These are phyloP conservation scores for Stygiomarasmius scandens DNA, from an alignment of 1,284 basidiomycete genomes.

Conservation along the genomic window DNA sequence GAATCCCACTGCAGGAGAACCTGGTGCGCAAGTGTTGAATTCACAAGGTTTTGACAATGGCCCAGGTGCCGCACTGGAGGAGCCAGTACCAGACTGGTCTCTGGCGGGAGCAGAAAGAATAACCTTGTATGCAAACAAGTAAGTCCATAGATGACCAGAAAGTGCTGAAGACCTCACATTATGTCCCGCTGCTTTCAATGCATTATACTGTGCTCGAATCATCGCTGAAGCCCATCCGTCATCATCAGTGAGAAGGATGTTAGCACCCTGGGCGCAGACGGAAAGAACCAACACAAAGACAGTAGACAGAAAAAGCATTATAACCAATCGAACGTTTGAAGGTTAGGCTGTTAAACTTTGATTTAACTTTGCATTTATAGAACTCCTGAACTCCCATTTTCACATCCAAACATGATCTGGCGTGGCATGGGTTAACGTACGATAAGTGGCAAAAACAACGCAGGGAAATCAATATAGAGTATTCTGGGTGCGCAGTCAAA, in stretches of 20 bases:
- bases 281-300: too few species aligned
- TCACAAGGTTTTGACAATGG: slow-evolving; percentile 38
- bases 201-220: slow-evolving; percentile 46
- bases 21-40: slow-evolving; percentile 43
- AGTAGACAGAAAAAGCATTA: too few species aligned
- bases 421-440: too few species aligned
- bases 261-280: too few species aligned
- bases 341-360: too few species aligned
- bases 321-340: too few species aligned
- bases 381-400: too few species aligned
- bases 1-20: slow-evolving; percentile 45
- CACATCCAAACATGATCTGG: too few species aligned
- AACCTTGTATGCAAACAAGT: slow-evolving; percentile 29
- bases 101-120: slow-evolving; percentile 45
- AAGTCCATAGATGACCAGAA: not conserved
- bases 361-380: too few species aligned
- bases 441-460: too few species aligned
- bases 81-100: slow-evolving; percentile 47
- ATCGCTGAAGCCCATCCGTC: slow-evolving; percentile 57
- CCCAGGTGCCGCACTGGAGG: slow-evolving; percentile 29
- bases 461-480: too few species aligned
- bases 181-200: slow-evolving; percentile 40
- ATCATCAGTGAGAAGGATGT: slow-evolving; percentile 37
- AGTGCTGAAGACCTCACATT: slow-evolving; percentile 33
- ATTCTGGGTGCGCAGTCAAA: too few species aligned